Conservation (phyloP, 2,329 filamentous ascomycete species). For the Seiridium cupressi region DNA sequence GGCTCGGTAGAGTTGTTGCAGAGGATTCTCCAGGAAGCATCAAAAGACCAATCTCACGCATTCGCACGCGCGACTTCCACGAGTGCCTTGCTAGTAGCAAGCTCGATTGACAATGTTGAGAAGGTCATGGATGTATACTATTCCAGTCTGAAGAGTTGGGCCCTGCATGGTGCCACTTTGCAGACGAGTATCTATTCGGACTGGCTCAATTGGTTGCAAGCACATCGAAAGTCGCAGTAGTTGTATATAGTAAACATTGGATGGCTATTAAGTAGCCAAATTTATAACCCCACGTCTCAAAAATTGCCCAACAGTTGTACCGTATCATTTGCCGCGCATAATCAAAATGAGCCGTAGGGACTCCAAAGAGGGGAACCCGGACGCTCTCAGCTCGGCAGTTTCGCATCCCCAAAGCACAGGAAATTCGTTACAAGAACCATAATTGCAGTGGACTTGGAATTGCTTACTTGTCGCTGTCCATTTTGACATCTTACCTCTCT, state of each 20-base stretch:
- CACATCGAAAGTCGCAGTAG: slow-evolving; percentile 24
- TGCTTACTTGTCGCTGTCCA: background rate
- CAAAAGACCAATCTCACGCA: slow-evolving; percentile 61
- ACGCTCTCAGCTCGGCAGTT: background rate
- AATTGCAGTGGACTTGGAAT: too few relatives aligned
- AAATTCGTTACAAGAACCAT: too few relatives aligned
- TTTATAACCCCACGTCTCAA: too few relatives aligned
- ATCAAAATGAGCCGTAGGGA: background rate
- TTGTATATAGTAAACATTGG: background rate
- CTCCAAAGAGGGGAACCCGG: background rate
- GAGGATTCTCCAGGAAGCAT: slow-evolving; percentile 67
- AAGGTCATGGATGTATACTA: slow-evolving; percentile 59
- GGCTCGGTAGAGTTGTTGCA: slow-evolving; percentile 46
- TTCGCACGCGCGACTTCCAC: slow-evolving; percentile 75
- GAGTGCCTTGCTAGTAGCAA: slow-evolving; percentile 66
- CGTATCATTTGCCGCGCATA: too few relatives aligned
- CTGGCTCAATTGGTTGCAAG: slow-evolving; percentile 72
- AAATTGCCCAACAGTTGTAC: too few relatives aligned
- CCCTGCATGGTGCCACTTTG: slow-evolving; percentile 56
- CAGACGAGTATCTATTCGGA: slow-evolving; percentile 67
- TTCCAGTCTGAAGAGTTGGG: slow-evolving; percentile 58
- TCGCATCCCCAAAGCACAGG: too few relatives aligned
- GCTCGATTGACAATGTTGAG: slow-evolving; percentile 56
- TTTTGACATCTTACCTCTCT: background rate
- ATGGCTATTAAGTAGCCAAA: too few relatives aligned